Percentiles rank a stretch among this genome's conserved stretches.
Conservation (phyloP, 2,329 filamentous ascomycete species). For the Phialocephala subalpina region DNA sequence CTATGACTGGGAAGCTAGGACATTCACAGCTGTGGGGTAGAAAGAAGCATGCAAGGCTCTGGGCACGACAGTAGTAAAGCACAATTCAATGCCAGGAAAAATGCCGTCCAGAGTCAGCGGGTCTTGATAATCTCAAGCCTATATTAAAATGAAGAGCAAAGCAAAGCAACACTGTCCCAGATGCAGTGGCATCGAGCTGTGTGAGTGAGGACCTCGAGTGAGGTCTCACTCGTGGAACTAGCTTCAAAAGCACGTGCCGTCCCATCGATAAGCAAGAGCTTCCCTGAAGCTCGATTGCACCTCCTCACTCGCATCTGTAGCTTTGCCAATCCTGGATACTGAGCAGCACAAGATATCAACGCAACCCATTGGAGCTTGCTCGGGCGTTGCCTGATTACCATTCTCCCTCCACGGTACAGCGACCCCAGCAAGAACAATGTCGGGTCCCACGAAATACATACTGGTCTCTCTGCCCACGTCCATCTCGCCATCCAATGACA, state of each 20-base stretch:
- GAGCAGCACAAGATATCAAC: conserved; percentile 1
- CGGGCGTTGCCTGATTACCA: conserved; percentile 19
- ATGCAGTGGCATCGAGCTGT: not conserved
- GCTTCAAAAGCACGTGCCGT: not conserved
- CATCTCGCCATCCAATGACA: conserved; percentile 81
- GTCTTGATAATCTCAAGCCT: not conserved
- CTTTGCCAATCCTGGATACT: not conserved
- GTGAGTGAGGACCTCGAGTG: not conserved
- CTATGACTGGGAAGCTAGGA: not conserved
- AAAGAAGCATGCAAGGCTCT: not conserved
- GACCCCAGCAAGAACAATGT: conserved; percentile 36
- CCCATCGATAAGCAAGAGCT: conserved; percentile 1
- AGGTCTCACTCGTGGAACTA: not conserved
- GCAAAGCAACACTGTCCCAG: not conserved
- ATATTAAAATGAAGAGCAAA: not conserved
- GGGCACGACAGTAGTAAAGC: not conserved
- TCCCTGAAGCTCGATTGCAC: not conserved
- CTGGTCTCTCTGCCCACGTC: conserved; percentile 90
- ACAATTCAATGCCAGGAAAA: not conserved
- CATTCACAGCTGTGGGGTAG: not conserved
- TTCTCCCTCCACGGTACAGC: conserved; percentile 9
- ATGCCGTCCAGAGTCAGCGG: not conserved
- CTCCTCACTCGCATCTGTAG: not conserved
- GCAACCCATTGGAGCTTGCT: conserved; percentile 20
- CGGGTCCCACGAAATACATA: conserved; percentile 69